Base-by-base conservation (phyloP, 1,284 basidiomycete genomes). In the Sporisorium graminicola region DNA sequence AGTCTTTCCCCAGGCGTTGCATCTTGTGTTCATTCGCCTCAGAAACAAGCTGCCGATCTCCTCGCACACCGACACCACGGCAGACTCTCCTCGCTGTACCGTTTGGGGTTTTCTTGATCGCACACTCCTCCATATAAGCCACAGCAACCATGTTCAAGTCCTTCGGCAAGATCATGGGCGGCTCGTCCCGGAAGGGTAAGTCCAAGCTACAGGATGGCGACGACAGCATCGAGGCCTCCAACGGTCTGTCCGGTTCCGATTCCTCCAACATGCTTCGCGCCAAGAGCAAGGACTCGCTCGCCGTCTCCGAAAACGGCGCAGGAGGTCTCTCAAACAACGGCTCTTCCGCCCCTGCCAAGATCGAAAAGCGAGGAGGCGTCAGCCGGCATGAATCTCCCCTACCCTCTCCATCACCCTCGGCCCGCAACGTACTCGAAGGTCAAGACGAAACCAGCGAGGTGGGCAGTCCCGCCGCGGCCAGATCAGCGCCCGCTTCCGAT, bases 91-190 rank as follows among this genome's bases (percentile, higher is more conserved):
- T 35, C 12, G n/a, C 26, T 16, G 2, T 31, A 33, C 20, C n/a
- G 4, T 43, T n/a, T 40, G 16, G 37, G 8, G 16, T n/a, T 22
- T 26, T 9, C 43, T 0, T n/a, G 16, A 10, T 4, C 9, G 18
- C 49, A 9, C 29, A 7, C 20, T n/a, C 22, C 18, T 12, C 5
- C 55, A 20, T 14, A 35, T 14, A 31, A 22, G 35, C 7, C 47
- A 42, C 14, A 40, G 27, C 59, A 42, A 73, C 29, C 69, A 84
- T 85, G 82, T 81, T 85, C 59, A 83, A 84, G 55, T 80, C 78
- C 5, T 73, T 85, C 37, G 78, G 82, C 40, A 82, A 82, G 60
- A 79, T 83, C 60, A 82, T 85, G 67, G 82, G 83, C 40, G 79
- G 77, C 37, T 81, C 81, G 16, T 82, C 81, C 54, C 78, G 78